phyloP scores from a whole-genome alignment of 2,329 filamentous ascomycete genomes.

The Cladosporium sp. region DNA sequence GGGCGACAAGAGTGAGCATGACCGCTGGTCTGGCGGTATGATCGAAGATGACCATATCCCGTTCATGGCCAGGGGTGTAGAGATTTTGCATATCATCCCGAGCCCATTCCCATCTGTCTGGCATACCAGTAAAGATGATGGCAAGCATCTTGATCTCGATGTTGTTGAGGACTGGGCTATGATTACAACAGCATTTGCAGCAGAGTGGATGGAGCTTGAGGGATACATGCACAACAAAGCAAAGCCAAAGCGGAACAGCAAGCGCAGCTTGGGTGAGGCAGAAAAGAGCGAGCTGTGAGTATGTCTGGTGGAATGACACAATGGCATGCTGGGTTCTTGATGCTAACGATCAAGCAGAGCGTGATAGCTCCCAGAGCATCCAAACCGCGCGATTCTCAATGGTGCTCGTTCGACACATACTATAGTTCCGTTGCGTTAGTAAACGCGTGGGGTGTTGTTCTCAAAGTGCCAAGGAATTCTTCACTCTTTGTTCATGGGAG shows the following conservation, averaged over 20 bases:
- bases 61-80: conserved; percentile 79
- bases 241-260: not conserved
- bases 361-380: too few species aligned
- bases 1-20: conserved; percentile 43
- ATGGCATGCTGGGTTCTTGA: too few species aligned
- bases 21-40: conserved; percentile 45
- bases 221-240: conserved; percentile 30
- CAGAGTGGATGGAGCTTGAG: conserved; percentile 87
- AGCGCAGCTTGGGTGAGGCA: not conserved
- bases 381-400: too few species aligned
- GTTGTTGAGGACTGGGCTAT: conserved; percentile 83
- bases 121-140: conserved; percentile 82
- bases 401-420: too few species aligned
- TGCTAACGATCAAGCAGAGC: too few species aligned
- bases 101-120: conserved; percentile 75
- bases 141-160: conserved; percentile 70
- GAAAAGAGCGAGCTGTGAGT: conserved; percentile 9
- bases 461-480: too few species aligned
- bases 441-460: too few species aligned
- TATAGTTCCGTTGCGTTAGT: too few species aligned
- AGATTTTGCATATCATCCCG: conserved; percentile 85
- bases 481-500: too few species aligned
- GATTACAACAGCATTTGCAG: conserved; percentile 75
- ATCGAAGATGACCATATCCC: conserved; percentile 82
- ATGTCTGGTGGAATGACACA: not conserved